Evolutionary conservation across 2,329 filamentous ascomycete species (phyloP), one percentile per base, ranked within the genome.

Genomic region (Aurifilum marmelostoma): DNA sequence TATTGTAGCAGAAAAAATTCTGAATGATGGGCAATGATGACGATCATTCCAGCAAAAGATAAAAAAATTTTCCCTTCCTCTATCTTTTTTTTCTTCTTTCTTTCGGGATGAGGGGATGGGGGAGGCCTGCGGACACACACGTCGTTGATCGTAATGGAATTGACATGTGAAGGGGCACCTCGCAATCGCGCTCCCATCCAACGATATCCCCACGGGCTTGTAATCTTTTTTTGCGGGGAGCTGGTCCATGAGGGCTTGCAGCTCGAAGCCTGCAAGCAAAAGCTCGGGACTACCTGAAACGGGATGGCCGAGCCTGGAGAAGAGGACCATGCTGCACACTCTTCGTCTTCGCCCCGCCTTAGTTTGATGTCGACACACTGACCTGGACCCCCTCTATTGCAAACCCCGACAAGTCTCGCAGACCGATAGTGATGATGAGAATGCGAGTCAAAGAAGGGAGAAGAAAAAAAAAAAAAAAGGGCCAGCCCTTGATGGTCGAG

Each of bases 181-280:
- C 63, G 18, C 29, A 54, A 58, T 27, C 50, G n/a, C 21, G 37
- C 43, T 39, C 50, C 64, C 27, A 27, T 24, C 65, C 37, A 56
- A 43, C 43, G 5, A 34, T 50, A 62, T 68, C 66, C 69, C 69
- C 69, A 70, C 58, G 66, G 54, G 66, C 66, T 68, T 70, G 63
- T 62, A 61, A 41, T 39, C 12, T 39, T 39, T 39, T 62, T 60
- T 59, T 70, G 66, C 58, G 66, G 68, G 68, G 68, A 68, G 62
- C 56, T 68, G 66, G 58, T 65, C 68, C 50, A 60, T n/a, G 58
- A 66, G 68, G 66, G n/a, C 66, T 70, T 66, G 65, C 66, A 62
- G 61, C 47, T 64, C 47, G 54, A 32, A 52, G n/a, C 58, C 58
- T 39, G 50, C 65, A 32, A 18, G 32, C 29, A 54, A 32, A 41